Evolutionary conservation across 345 rosid genomes (phyloP).

Genomic region (Brassica nigra): DNA sequence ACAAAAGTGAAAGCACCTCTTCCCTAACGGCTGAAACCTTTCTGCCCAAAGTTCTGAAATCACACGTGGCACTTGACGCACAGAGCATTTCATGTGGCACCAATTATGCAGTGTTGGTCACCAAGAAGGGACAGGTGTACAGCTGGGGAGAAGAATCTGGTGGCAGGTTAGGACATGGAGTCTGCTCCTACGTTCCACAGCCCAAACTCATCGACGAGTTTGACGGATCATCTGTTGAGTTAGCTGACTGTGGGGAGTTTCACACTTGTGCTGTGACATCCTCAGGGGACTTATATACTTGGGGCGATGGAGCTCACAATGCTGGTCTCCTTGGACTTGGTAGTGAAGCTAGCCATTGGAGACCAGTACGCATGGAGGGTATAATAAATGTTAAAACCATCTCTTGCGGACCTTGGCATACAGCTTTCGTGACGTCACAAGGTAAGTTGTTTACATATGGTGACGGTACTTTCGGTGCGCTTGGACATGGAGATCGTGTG

Average conservation of each 20-base stretch:
- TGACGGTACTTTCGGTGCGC: conserved; percentile 66
- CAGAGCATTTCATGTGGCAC: conserved; percentile 52
- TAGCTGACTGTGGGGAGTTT: conserved; percentile 64
- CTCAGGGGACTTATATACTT: conserved; percentile 58
- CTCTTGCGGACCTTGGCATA: conserved; percentile 77
- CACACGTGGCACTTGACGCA: conserved; percentile 51
- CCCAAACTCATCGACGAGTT: conserved; percentile 61
- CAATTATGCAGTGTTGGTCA: conserved; percentile 49
- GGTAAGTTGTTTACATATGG: conserved; percentile 68
- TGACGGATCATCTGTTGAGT: conserved; percentile 46
- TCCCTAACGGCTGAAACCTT: conserved; percentile 40
- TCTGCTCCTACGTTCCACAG: conserved; percentile 50
- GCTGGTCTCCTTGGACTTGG: conserved; percentile 54
- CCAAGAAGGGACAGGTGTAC: conserved; percentile 52
- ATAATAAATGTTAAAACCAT: conserved; percentile 48
- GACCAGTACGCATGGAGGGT: conserved; percentile 55
- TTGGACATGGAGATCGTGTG: conserved; percentile 64
- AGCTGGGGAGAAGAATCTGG: conserved; percentile 63
- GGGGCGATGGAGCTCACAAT: conserved; percentile 60
- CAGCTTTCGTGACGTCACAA: conserved; percentile 54
- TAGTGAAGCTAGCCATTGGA: conserved; percentile 53
- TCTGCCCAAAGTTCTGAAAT: conserved; percentile 49
- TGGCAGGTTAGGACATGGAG: conserved; percentile 69
- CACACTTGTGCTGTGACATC: conserved; percentile 64
- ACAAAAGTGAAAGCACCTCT: conserved; percentile 36